Evolutionary conservation across 305 asterid species (phyloP), one percentile per base, ranked within the genome.

Genomic region (Nicotiana rustica): DNA sequence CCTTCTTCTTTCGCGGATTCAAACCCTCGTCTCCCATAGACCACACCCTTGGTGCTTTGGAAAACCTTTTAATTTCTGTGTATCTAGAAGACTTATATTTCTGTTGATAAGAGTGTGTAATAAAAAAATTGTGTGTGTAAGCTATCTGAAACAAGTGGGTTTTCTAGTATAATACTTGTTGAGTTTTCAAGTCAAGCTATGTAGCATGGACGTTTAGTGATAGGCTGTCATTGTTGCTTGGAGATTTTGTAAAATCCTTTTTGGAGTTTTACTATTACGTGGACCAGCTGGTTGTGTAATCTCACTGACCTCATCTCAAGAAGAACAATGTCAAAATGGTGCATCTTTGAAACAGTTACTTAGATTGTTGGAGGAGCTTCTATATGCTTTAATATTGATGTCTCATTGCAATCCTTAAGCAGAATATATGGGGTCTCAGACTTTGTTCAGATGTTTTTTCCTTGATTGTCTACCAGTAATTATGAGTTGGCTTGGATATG

Each of bases 101-200:
- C 57, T 69, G 49, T 7, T 41, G 5, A 38, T 6, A 2, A 15
- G 35, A 52, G 75, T 67, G 49, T 38, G 44, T 69, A 10, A 38
- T 67, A 8, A 38, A n/a, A 69, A 69, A 38, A 9, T 25, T 67
- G 18, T 67, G 15, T 47, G 29, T 4, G 33, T 70, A 18, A 33
- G 44, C 41, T 4, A 70, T 41, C 17, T 41, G 59, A 21, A 41
- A 69, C 77, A 38, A 12, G 17, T 18, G 9, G 77, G 57, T 41
- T 69, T 70, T 70, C 35, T 70, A 41, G 78, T 18, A 38, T 41
- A 10, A 18, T 70, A 41, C 35, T 70, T 5, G 59, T 10, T 68
- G 78, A 70, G 78, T 70, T 70, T 18, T 70, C 78, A 70, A 36
- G 77, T 70, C 55, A 70, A 70, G 19, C 31, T 41, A 70, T 41